These are phyloP conservation scores for Dispira simplex DNA, from an alignment of 192 early-diverging fungal genomes.

Conservation along the genomic window DNA sequence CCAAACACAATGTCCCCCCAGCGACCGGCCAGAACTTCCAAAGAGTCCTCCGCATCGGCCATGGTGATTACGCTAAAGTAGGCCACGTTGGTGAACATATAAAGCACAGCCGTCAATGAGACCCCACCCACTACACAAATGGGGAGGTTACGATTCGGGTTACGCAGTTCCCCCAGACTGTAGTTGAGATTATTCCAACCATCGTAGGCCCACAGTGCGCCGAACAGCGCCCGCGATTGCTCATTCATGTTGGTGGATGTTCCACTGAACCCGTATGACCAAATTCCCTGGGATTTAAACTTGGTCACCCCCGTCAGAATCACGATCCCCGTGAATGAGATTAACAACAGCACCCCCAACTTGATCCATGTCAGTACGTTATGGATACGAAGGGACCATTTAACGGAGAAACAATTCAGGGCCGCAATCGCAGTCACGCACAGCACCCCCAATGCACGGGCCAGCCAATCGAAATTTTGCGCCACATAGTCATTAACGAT, in stretches of 20 bases:
- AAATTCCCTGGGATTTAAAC: slow-evolving; percentile 19
- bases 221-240: slow-evolving; percentile 32
- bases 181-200: slow-evolving; percentile 68
- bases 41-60: slow-evolving; percentile 44
- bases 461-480: slow-evolving; percentile 23
- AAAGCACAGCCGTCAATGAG: slow-evolving; percentile 49
- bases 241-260: slow-evolving; percentile 29
- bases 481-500: slow-evolving; percentile 14
- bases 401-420: slow-evolving; percentile 49
- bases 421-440: slow-evolving; percentile 40
- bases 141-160: slow-evolving; percentile 62
- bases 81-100: slow-evolving; percentile 66
- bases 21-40: slow-evolving; percentile 39
- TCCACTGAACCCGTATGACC: slow-evolving; percentile 46
- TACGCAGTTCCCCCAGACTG: slow-evolving; percentile 70
- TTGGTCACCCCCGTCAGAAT: slow-evolving; percentile 37
- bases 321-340: slow-evolving; percentile 49
- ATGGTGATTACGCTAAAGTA: slow-evolving; percentile 66
- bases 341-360: slow-evolving; percentile 44
- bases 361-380: slow-evolving; percentile 61
- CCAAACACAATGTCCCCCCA: slow-evolving; percentile 42
- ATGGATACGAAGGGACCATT: slow-evolving; percentile 47
- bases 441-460: slow-evolving; percentile 35
- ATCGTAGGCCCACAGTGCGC: slow-evolving; percentile 38
- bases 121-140: slow-evolving; percentile 65